Base-by-base conservation (phyloP, 306 rosid species). In the Hippophae rhamnoides region DNA sequence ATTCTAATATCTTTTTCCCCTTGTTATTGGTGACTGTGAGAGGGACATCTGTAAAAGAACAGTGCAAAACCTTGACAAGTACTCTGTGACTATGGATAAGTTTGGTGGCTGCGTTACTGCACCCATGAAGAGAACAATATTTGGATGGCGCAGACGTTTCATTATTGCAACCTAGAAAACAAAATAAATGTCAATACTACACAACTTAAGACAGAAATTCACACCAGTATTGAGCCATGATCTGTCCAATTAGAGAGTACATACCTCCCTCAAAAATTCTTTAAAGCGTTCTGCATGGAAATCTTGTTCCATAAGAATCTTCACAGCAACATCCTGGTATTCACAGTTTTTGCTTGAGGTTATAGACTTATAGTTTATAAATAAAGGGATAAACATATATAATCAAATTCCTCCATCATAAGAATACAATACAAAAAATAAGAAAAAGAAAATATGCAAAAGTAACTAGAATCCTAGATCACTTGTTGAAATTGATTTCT, bases 241-340 rank as follows among this genome's bases (percentile, higher is more conserved):
- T 31, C 38, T 18, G 23, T 0, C 38, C 38, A 2, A 31, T 1
- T 31, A 31, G 38, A 48, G 26, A 48, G 26, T 26, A 53, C 58
- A 56, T 75, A 93, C 99, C 99, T 93, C 99, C 80, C 99, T 80
- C 66, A 93, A 60, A 66, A 89, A 93, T 79, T 93, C 99, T 66
- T 80, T 84, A 72, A 84, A 79, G 63, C 81, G 85, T 72, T 93
- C 99, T 5, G 87, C 90, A 79, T 75, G 94, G 60, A 86, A 89
- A 62, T 89, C 99, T 81, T 93, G 99, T 70, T 93, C 99, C 86
- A 89, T 86, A 67, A 93, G 87, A 76, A 93, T 86, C 79, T 93
- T 93, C 72, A 93, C 99, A 64, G 99, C 99, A 64, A 93, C 99
- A 45, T 93, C 99, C 99, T 93, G 74, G 18, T 60, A 79, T 41